Evolutionary conservation across 177 flowering plant genomes (phyloP).

Genomic region (Tripterygium wilfordii): DNA sequence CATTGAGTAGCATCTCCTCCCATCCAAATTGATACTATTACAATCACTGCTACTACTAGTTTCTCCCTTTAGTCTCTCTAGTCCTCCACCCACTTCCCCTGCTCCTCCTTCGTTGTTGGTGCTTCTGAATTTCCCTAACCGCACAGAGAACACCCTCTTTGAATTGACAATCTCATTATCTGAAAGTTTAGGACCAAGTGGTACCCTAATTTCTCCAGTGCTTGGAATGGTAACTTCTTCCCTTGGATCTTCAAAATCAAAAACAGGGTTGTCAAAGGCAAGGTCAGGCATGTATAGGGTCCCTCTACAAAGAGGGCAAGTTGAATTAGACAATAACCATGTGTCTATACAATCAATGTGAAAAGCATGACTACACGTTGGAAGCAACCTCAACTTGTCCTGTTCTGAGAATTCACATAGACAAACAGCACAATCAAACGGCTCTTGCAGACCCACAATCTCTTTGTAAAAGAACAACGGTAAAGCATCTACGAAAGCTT

Average conservation of each 20-base stretch:
- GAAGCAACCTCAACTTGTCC: slow-evolving; percentile 43
- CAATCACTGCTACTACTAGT: slow-evolving; percentile 43
- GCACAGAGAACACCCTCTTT: slow-evolving; percentile 45
- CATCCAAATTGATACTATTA: slow-evolving; percentile 46
- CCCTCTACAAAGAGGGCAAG: slow-evolving; percentile 45
- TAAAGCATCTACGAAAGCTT: slow-evolving; percentile 43
- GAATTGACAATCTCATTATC: slow-evolving; percentile 20
- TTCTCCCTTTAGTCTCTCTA: slow-evolving; percentile 26
- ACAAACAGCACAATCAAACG: slow-evolving; percentile 50
- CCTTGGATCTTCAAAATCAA: slow-evolving; percentile 21
- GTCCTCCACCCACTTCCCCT: slow-evolving; percentile 8
- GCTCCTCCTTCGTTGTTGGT: slow-evolving; percentile 13
- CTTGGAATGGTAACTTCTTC: slow-evolving; percentile 22
- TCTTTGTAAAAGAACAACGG: slow-evolving; percentile 44
- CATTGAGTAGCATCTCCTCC: slow-evolving; percentile 64
- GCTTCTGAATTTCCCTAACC: slow-evolving; percentile 54
- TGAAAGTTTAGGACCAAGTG: slow-evolving; percentile 17
- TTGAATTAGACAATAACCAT: slow-evolving; percentile 48
- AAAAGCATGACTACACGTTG: slow-evolving; percentile 46
- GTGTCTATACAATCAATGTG: slow-evolving; percentile 48
- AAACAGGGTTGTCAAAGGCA: slow-evolving; percentile 28
- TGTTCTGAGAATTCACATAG: slow-evolving; percentile 37
- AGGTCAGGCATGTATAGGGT: slow-evolving; percentile 26
- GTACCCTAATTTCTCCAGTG: slow-evolving; percentile 12
- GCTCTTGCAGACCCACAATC: slow-evolving; percentile 35